A percentile compares a stretch with the other conserved stretches of the same genome.
These are phyloP conservation scores for Pueraria montana DNA, from an alignment of 306 rosid species.

Conservation along the genomic window DNA sequence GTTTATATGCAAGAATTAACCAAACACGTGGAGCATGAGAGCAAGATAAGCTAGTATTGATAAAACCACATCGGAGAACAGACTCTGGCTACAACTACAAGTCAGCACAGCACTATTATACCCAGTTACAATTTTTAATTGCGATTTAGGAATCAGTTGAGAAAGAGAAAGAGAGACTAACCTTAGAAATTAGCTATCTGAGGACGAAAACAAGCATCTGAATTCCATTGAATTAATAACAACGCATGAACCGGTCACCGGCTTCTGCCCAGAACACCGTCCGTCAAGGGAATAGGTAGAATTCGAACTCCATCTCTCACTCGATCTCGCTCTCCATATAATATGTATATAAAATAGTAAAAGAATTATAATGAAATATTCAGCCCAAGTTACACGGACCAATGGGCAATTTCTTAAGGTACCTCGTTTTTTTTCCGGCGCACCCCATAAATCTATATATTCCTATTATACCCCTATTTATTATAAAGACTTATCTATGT, in stretches of 20 bases:
- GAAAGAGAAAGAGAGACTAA: neutral
- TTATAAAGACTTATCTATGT: no score
- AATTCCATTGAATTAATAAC: neutral
- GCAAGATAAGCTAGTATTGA: neutral
- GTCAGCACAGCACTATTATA: neutral
- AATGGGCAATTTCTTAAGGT: no score
- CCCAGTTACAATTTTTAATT: neutral
- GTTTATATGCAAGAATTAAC: neutral
- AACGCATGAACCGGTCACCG: neutral
- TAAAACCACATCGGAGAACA: neutral
- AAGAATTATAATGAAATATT: neutral
- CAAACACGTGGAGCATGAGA: neutral
- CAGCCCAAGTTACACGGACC: neutral
- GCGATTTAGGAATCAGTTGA: neutral
- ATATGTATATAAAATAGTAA: neutral
- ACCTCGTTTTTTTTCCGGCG: no score
- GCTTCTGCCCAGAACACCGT: neutral
- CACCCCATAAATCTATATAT: no score
- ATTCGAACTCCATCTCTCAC: neutral
- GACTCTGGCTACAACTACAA: neutral
- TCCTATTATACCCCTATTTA: no score
- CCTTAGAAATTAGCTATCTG: slow-evolving; percentile 1
- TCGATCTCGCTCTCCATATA: neutral
- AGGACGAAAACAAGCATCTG: neutral
- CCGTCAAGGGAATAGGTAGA: neutral